Conservation (phyloP, 2,329 filamentous ascomycete species). For the Fusarium decemcellulare region DNA sequence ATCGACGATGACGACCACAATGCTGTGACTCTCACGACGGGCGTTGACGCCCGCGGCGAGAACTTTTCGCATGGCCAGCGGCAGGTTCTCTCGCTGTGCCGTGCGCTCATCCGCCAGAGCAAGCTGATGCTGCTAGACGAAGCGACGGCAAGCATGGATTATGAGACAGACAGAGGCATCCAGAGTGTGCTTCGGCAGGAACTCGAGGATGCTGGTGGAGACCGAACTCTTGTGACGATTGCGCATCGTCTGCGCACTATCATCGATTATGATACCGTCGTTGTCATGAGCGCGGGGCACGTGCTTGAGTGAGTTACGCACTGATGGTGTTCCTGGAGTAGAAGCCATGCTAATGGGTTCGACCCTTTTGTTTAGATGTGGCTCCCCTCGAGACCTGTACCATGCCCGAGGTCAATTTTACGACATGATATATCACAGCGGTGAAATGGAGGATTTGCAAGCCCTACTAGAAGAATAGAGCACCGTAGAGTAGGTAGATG, state of each 20-base stretch:
- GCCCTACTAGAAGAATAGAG: slow-evolving; percentile 47
- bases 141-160: slow-evolving; percentile 72
- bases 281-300: slow-evolving; percentile 68
- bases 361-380: slow-evolving; percentile 51
- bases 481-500: not conserved
- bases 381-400: slow-evolving; percentile 63
- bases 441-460: slow-evolving; percentile 64
- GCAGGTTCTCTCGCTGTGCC: slow-evolving; percentile 70
- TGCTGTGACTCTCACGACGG: slow-evolving; percentile 57
- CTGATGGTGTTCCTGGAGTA: not conserved
- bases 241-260: slow-evolving; percentile 71
- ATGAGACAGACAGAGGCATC: slow-evolving; percentile 69
- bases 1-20: slow-evolving; percentile 26
- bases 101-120: slow-evolving; percentile 68
- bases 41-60: slow-evolving; percentile 66
- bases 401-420: slow-evolving; percentile 62
- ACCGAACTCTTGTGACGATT: slow-evolving; percentile 70
- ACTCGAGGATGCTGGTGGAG: slow-evolving; percentile 59
- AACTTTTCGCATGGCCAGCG: slow-evolving; percentile 72
- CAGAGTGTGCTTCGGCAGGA: slow-evolving; percentile 67
- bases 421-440: slow-evolving; percentile 69
- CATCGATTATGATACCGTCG: slow-evolving; percentile 71
- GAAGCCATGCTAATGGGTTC: slow-evolving; percentile 7
- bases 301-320: slow-evolving; percentile 63
- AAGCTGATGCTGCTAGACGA: slow-evolving; percentile 71